Evolutionary conservation across 108 stramenopile genomes (phyloP).

Genomic region (Stephanodiscus triporus): DNA sequence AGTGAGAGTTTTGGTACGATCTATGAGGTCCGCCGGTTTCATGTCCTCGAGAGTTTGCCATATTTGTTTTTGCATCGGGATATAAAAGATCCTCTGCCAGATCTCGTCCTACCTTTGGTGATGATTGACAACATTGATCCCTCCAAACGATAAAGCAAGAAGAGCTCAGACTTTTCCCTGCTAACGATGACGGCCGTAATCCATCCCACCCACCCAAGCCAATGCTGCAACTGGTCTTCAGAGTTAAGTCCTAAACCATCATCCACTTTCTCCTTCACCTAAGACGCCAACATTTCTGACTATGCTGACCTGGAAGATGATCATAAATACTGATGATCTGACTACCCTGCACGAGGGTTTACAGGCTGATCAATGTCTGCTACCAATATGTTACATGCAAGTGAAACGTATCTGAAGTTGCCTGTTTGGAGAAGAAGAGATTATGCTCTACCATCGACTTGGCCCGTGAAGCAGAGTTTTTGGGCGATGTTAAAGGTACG

Average conservation of each 20-base stretch:
- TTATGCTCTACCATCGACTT: constrained; percentile 67
- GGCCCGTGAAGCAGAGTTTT: constrained; percentile 73
- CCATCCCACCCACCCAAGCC: neutral
- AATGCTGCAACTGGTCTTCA: neutral
- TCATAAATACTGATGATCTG: constrained; percentile 48
- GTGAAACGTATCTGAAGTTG: constrained; percentile 60
- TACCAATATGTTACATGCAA: no score
- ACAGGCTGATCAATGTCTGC: constrained; percentile 60
- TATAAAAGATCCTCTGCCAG: constrained; percentile 17
- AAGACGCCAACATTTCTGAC: constrained; percentile 41
- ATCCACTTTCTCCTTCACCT: constrained; percentile 26
- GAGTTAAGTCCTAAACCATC: constrained; percentile 3
- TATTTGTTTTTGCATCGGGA: constrained; percentile 44
- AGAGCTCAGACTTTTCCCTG: neutral
- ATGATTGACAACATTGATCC: neutral
- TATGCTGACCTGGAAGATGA: constrained; percentile 44
- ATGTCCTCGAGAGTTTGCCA: constrained; percentile 42
- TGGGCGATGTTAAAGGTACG: constrained; percentile 46
- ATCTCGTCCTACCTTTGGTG: constrained; percentile 7
- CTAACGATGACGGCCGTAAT: neutral
- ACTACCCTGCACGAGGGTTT: constrained; percentile 54
- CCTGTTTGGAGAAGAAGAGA: constrained; percentile 50
- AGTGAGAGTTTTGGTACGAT: constrained; percentile 73
- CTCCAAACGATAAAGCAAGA: constrained; percentile 4
- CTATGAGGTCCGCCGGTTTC: constrained; percentile 49